These are phyloP conservation scores for Pichia sp. DNA, from an alignment of 1,139 yeast genomes.

Conservation along the genomic window DNA sequence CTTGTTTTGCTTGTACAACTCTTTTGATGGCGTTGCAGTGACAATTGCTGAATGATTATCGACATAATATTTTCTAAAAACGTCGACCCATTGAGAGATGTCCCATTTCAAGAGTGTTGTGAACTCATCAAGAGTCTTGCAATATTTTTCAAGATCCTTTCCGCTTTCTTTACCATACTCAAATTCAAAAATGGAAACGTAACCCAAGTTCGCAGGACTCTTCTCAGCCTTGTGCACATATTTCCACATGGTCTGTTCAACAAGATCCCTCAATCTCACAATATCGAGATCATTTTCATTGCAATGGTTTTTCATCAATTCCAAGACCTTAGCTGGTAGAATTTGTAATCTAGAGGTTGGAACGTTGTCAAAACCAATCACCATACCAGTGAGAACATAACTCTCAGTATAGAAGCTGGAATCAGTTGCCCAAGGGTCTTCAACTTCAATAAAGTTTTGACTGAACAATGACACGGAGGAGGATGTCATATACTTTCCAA, in stretches of 20 bases:
- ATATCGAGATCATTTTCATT: slow-evolving; percentile 51
- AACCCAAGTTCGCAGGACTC: slow-evolving; percentile 53
- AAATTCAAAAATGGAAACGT: slow-evolving; percentile 69
- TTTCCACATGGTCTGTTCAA: slow-evolving; percentile 59
- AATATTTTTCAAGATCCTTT: slow-evolving; percentile 46
- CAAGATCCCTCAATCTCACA: slow-evolving; percentile 54
- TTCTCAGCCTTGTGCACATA: slow-evolving; percentile 61
- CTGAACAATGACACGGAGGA: slow-evolving; percentile 64
- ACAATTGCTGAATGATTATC: slow-evolving; percentile 68
- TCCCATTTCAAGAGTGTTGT: slow-evolving; percentile 58
- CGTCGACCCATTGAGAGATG: slow-evolving; percentile 55
- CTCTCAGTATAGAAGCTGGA: slow-evolving; percentile 66
- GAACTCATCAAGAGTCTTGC: slow-evolving; percentile 52
- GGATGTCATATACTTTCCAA: slow-evolving; percentile 73
- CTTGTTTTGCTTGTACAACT: slow-evolving; percentile 48
- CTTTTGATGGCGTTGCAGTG: slow-evolving; percentile 67
- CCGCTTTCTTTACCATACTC: slow-evolving; percentile 68
- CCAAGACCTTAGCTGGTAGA: slow-evolving; percentile 45
- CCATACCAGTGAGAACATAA: slow-evolving; percentile 52
- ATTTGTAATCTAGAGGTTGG: slow-evolving; percentile 57
- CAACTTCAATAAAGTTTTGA: slow-evolving; percentile 68
- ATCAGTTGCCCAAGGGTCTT: slow-evolving; percentile 74
- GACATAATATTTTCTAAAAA: slow-evolving; percentile 49
- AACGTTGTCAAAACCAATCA: slow-evolving; percentile 61
- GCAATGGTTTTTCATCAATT: slow-evolving; percentile 44